A percentile compares a stretch with the other conserved stretches of the same genome.
Evolutionary conservation across 2,329 filamentous ascomycete species (phyloP).

Genomic region (Hysterium pulicare): DNA sequence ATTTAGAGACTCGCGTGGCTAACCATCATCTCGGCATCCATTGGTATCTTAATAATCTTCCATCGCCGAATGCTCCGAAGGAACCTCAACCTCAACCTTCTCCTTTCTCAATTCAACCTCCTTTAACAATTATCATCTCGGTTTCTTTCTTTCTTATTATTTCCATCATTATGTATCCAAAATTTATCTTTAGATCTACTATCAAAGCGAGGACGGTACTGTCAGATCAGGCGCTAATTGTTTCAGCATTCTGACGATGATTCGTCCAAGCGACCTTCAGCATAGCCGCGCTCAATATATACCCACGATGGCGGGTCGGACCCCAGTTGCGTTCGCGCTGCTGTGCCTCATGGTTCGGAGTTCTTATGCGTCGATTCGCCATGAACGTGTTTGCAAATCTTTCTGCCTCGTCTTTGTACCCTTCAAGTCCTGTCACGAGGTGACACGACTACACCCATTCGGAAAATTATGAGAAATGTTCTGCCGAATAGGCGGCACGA

Average conservation of each 20-base stretch:
- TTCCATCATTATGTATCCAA: neutral
- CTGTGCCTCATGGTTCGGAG: neutral
- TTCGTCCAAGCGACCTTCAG: neutral
- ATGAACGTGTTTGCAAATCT: neutral
- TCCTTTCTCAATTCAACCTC: neutral
- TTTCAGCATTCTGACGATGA: slow-evolving; percentile 2
- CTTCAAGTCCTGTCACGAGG: neutral
- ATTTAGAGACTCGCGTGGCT: no score
- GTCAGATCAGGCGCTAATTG: neutral
- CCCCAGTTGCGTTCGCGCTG: neutral
- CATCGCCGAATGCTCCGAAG: no score
- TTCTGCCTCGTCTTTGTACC: neutral
- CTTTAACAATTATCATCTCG: neutral
- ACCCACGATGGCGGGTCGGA: neutral
- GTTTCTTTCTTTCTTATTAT: neutral
- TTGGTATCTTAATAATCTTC: no score
- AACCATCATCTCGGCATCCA: no score
- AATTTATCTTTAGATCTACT: neutral
- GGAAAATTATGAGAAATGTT: neutral
- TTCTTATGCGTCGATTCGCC: neutral
- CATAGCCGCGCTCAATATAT: neutral
- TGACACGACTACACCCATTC: neutral
- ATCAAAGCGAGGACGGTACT: neutral
- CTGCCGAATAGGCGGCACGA: neutral
- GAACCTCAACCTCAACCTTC: neutral